phyloP scores from a whole-genome alignment of 768 basidiomycete species.

The Mycena maculata region DNA sequence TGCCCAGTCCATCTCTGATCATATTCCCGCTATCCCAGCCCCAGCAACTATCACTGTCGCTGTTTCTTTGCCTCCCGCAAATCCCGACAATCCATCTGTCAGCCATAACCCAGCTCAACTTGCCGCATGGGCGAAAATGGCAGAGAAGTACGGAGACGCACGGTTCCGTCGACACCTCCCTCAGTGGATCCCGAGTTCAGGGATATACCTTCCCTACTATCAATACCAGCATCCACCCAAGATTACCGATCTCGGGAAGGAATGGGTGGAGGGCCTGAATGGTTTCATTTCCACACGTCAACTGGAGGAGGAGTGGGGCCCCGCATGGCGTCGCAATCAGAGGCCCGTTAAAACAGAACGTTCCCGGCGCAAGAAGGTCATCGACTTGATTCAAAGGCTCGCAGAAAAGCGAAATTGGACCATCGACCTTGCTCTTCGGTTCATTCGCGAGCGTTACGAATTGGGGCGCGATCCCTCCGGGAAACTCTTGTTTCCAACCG shows the following conservation, averaged over 20 bases:
- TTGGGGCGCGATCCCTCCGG: not conserved
- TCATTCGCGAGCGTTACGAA: not conserved
- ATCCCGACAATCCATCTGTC: no score
- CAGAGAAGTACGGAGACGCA: not conserved
- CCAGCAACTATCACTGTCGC: not conserved
- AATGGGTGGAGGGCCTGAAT: not conserved
- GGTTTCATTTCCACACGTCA: not conserved
- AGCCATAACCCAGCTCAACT: no score
- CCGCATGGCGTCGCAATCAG: not conserved
- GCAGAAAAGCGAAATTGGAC: not conserved
- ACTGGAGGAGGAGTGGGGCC: not conserved
- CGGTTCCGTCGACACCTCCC: not conserved
- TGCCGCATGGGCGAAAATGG: not conserved
- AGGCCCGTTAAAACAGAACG: not conserved
- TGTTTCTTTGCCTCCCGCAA: no score
- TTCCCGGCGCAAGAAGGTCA: not conserved
- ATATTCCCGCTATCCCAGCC: not conserved
- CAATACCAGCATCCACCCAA: not conserved
- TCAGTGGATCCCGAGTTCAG: not conserved
- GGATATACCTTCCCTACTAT: not conserved
- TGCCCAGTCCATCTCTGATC: no score
- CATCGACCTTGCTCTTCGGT: not conserved
- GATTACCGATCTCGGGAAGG: not conserved
- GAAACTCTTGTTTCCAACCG: not conserved
- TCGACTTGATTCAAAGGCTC: not conserved